A percentile compares a stretch with the other conserved stretches of the same genome.
These are phyloP conservation scores for Yamadazyma triangularis DNA, from an alignment of 1,139 yeast species.

Conservation along the genomic window DNA sequence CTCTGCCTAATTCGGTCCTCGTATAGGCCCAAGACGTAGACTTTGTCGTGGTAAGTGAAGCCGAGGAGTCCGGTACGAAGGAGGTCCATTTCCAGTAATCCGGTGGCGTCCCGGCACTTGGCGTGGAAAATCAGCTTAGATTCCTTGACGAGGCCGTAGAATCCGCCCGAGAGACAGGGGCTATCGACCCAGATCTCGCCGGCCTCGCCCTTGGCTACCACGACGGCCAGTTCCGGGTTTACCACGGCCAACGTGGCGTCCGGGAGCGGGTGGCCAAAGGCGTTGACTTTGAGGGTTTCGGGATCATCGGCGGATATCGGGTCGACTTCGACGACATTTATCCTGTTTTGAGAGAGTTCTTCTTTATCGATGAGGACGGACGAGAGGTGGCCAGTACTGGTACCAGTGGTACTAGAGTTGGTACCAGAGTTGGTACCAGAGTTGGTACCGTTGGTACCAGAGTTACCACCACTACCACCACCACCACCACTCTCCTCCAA, in stretches of 20 bases:
- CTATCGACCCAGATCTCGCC: slow-evolving; percentile 98
- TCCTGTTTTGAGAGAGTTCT: slow-evolving; percentile 73
- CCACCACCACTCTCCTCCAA: slow-evolving; percentile 58
- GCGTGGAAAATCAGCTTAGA: slow-evolving; percentile 81
- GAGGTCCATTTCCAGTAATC: slow-evolving; percentile 69
- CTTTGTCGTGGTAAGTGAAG: slow-evolving; percentile 79
- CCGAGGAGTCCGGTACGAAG: slow-evolving; percentile 90
- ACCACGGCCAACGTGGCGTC: slow-evolving; percentile 93
- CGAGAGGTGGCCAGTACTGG: slow-evolving; percentile 52
- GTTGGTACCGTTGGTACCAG: too few relatives aligned
- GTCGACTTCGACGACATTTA: slow-evolving; percentile 57
- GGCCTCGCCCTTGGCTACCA: slow-evolving; percentile 71
- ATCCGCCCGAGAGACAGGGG: slow-evolving; percentile 84
- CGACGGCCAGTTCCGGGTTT: slow-evolving; percentile 77
- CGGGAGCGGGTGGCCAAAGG: slow-evolving; percentile 92
- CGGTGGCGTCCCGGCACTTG: slow-evolving; percentile 65
- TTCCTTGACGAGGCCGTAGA: slow-evolving; percentile 67
- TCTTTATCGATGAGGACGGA: slow-evolving; percentile 82
- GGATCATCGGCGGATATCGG: too few relatives aligned
- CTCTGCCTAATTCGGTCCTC: slow-evolving; percentile 88
- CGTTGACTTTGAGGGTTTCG: slow-evolving; percentile 66
- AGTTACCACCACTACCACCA: too few relatives aligned
- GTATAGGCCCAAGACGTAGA: slow-evolving; percentile 81
- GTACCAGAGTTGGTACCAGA: too few relatives aligned
- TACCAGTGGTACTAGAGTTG: too few relatives aligned